Evolutionary conservation across 768 basidiomycete species (phyloP).

Genomic region (Trametes cinnabarina): DNA sequence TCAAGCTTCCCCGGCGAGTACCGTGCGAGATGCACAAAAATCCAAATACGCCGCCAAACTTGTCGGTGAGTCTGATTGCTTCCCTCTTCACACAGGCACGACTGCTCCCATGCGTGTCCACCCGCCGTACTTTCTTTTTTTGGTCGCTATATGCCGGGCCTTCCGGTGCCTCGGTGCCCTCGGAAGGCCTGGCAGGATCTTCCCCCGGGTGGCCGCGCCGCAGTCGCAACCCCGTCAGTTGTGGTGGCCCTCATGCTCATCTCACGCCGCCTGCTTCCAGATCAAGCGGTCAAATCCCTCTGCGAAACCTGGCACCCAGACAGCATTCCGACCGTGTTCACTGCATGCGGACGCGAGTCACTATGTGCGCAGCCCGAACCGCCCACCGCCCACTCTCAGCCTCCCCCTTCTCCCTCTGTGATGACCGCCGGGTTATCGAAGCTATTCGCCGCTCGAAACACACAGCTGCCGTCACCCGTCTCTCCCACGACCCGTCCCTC

Average conservation of each 20-base stretch:
- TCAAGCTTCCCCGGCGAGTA: slow-evolving; percentile 35
- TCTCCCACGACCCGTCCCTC: slow-evolving; percentile 46
- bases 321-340: slow-evolving; percentile 63
- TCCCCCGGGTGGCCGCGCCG: neutral
- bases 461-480: slow-evolving; percentile 52
- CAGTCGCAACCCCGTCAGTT: neutral
- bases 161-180: slow-evolving; percentile 3
- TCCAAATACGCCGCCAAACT: slow-evolving; percentile 63
- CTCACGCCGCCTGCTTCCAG: slow-evolving; percentile 36
- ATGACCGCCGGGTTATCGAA: slow-evolving; percentile 8
- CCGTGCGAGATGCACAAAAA: slow-evolving; percentile 50
- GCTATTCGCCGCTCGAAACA: slow-evolving; percentile 30
- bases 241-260: slow-evolving; percentile 13
- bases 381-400: slow-evolving; percentile 12
- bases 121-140: neutral
- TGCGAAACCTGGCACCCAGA: slow-evolving; percentile 80
- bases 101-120: neutral
- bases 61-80: slow-evolving; percentile 57
- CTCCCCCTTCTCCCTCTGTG: neutral
- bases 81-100: neutral
- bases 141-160: neutral
- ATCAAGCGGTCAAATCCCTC: slow-evolving; percentile 76
- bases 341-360: slow-evolving; percentile 14
- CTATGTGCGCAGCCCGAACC: slow-evolving; percentile 27
- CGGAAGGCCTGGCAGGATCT: neutral